Base-by-base conservation (phyloP, 352 stramenopile genomes). In the Globisporangium parvum region DNA sequence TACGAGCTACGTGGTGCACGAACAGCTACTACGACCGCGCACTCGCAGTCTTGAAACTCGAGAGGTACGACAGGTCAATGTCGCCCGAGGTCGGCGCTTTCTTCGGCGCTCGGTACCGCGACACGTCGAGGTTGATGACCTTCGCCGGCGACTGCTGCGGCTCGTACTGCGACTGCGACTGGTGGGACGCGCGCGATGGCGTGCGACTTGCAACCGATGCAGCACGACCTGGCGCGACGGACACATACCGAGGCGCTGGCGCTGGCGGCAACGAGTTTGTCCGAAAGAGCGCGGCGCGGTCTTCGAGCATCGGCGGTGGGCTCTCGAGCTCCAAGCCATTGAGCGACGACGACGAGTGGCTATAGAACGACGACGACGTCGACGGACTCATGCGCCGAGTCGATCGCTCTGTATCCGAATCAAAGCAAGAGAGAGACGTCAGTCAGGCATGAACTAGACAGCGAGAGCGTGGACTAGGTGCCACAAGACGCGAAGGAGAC, bases 61-160 rank as follows among this genome's bases (percentile, higher is more conserved):
- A 51, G 5, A 62, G 42, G 28, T 62, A 62, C 31, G 56, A 62
- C 21, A 62, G 41, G n/a, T 62, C 56, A 31, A 62, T 28, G 42
- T 56, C 33, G 3, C 39, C 40, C 2, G 35, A 8, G 47, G 8
- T 26, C 18, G n/a, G 20, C 41, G 39, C 8, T 41, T 57, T 57
- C 14, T 48, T 52, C 0, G 31, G 5, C 31, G 41, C 41, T 47
- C 20, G n/a, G 20, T 47, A 47, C n/a, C 49, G 49, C 24, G 49
- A 48, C 15, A 56, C 56, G 33, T 37, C 51, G 21, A 62, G 41
- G 49, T 57, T 62, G 49, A 62, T 46, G 3, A 62, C 28, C 21
- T 40, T 39, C n/a, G 56, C 28, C 10, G 40, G 26, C 21, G 23
- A 33, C 20, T 23, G 21, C 20, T 45, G 39, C 18, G 44, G 15